These are phyloP conservation scores for Neovahlkampfia damariscottae DNA, from an alignment of 78 protist genomes.

Conservation along the genomic window DNA sequence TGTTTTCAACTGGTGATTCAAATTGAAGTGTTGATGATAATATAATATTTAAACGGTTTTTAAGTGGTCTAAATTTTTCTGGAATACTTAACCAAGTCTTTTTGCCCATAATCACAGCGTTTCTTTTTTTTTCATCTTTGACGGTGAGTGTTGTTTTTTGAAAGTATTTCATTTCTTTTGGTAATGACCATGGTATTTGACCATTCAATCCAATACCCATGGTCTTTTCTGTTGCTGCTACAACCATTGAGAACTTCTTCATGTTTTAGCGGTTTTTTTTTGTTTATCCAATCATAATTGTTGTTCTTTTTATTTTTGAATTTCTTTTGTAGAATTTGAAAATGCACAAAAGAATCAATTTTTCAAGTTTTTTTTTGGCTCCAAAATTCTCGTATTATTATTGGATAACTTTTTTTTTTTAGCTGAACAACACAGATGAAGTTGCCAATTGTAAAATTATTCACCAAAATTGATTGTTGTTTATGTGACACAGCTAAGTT, in stretches of 20 bases:
- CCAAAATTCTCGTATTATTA: too few species aligned
- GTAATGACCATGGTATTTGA: neutral
- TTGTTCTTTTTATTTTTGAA: too few species aligned
- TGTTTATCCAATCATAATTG: too few species aligned
- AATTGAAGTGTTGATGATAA: constrained; percentile 3
- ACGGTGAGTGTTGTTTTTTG: neutral
- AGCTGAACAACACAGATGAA: too few species aligned
- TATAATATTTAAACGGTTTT: constrained; percentile 5
- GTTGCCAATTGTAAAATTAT: too few species aligned
- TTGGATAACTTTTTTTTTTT: too few species aligned
- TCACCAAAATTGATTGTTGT: too few species aligned
- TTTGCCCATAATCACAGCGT: constrained; percentile 29
- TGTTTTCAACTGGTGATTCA: too few species aligned
- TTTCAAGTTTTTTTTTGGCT: too few species aligned
- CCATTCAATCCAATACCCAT: neutral
- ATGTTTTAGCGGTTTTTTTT: neutral
- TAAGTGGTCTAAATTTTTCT: constrained; percentile 5
- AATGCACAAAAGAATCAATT: too few species aligned
- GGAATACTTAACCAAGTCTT: constrained; percentile 27
- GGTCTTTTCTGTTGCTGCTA: neutral
- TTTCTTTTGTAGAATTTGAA: too few species aligned
- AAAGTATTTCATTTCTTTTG: constrained; percentile 15
- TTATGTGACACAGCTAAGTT: too few species aligned
- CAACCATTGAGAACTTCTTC: constrained; percentile 1
- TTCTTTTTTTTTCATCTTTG: neutral